A percentile compares a stretch with the other conserved stretches of the same genome.
Evolutionary conservation across 345 rosid genomes (phyloP).

Genomic region (Citropsis articulata): DNA sequence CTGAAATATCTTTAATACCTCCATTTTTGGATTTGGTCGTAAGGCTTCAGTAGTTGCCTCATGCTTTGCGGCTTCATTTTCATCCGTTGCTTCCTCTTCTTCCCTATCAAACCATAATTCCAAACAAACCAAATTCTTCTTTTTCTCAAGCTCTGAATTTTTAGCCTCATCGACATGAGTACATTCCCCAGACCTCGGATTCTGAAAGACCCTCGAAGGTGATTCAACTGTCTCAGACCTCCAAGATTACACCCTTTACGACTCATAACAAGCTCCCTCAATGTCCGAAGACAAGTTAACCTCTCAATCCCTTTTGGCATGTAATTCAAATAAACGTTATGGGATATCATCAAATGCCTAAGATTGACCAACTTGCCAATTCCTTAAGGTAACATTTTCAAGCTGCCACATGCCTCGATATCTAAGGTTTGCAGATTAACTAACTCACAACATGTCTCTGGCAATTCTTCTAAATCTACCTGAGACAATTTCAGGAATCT

Average conservation of each 20-base stretch:
- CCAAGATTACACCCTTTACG: neutral
- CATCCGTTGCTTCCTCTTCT: neutral
- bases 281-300: conserved; percentile 1
- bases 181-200: neutral
- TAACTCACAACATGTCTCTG: conserved; percentile 7
- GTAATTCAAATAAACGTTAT: neutral
- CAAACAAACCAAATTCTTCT: neutral
- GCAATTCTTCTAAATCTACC: neutral
- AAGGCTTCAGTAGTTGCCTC: neutral
- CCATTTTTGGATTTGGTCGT: neutral
- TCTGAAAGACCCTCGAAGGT: neutral
- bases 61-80: too few relatives aligned
- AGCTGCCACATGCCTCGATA: accelerated
- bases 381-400: neutral
- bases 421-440: conserved; percentile 12
- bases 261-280: neutral
- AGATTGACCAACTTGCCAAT: conserved; percentile 5
- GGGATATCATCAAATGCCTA: neutral
- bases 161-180: neutral
- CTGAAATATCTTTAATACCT: neutral
- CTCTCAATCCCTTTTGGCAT: conserved; percentile 16
- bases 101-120: neutral
- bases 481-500: neutral
- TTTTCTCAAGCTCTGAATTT: neutral
- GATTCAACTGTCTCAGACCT: neutral